Percentiles rank a stretch among this genome's conserved stretches.
phyloP scores from a whole-genome alignment of 2,329 filamentous ascomycete species.

The Helminthosporium solani region DNA sequence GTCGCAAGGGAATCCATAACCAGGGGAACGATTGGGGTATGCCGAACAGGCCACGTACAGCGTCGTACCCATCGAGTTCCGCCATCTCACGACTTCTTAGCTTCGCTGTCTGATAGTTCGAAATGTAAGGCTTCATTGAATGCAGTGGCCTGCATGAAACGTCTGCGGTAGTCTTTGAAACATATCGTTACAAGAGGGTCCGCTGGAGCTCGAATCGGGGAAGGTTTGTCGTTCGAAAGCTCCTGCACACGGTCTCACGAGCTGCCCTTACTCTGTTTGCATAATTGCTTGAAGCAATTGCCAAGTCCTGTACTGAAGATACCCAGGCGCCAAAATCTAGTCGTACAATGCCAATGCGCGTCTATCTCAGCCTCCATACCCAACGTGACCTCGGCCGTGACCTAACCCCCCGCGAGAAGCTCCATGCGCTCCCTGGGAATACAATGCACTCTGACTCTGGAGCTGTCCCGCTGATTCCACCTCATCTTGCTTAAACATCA shows the following conservation, averaged over 20 bases:
- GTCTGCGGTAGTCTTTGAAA: neutral
- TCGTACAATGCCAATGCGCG: neutral
- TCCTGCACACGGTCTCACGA: neutral
- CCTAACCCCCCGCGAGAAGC: constrained; percentile 11
- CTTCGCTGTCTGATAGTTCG: neutral
- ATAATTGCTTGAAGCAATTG: neutral
- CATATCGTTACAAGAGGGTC: neutral
- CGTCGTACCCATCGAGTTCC: neutral
- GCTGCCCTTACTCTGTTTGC: neutral
- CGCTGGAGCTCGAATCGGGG: neutral
- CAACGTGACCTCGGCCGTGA: constrained; percentile 14
- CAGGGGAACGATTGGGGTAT: neutral
- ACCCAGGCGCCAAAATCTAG: constrained; percentile 2
- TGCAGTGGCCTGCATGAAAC: neutral
- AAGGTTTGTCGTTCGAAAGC: neutral
- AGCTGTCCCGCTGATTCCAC: constrained; percentile 13
- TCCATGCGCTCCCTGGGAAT: constrained; percentile 8
- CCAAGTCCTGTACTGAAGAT: constrained; percentile 1
- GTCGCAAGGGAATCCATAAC: neutral
- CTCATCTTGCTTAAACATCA: constrained; percentile 35
- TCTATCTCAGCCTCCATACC: constrained; percentile 17
- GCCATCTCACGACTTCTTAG: neutral
- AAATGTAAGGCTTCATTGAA: constrained; percentile 1
- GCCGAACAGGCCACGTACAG: neutral
- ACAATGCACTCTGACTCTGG: constrained; percentile 13